Evolutionary conservation across 306 rosid genomes (phyloP).

Genomic region (Pterocarpus santalinus): DNA sequence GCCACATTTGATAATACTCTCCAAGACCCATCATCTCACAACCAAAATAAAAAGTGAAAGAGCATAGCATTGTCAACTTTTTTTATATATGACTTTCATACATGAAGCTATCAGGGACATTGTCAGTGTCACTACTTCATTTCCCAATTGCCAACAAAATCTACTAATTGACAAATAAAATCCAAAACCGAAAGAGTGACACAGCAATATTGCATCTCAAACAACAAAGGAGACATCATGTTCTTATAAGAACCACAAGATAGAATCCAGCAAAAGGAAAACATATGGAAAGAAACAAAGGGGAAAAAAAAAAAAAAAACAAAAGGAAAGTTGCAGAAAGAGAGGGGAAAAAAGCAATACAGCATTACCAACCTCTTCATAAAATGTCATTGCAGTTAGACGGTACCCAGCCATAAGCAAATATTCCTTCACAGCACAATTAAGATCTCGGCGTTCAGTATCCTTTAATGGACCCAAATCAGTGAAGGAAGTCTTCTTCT

Average conservation of each 20-base stretch:
- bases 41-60: slow-evolving; percentile 6
- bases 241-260: slow-evolving; percentile 17
- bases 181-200: slow-evolving; percentile 7
- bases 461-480: slow-evolving; percentile 90
- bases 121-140: not conserved
- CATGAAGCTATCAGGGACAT: slow-evolving; percentile 18
- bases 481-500: slow-evolving; percentile 59
- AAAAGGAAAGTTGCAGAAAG: not conserved
- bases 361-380: slow-evolving; percentile 80
- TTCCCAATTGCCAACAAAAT: slow-evolving; percentile 15
- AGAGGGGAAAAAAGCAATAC: not conserved
- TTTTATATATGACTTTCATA: not conserved
- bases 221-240: slow-evolving; percentile 10
- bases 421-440: slow-evolving; percentile 95
- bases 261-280: not conserved
- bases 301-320: not conserved
- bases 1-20: not conserved
- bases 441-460: slow-evolving; percentile 84
- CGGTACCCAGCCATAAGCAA: slow-evolving; percentile 94
- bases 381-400: slow-evolving; percentile 98
- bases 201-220: slow-evolving; percentile 29
- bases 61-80: not conserved
- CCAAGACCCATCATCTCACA: slow-evolving; percentile 15
- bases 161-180: not conserved
- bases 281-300: not conserved